Percentiles rank a stretch among this genome's conserved stretches.
Evolutionary conservation across 441 rosid genomes (phyloP).

Genomic region (Manihot esculenta): DNA sequence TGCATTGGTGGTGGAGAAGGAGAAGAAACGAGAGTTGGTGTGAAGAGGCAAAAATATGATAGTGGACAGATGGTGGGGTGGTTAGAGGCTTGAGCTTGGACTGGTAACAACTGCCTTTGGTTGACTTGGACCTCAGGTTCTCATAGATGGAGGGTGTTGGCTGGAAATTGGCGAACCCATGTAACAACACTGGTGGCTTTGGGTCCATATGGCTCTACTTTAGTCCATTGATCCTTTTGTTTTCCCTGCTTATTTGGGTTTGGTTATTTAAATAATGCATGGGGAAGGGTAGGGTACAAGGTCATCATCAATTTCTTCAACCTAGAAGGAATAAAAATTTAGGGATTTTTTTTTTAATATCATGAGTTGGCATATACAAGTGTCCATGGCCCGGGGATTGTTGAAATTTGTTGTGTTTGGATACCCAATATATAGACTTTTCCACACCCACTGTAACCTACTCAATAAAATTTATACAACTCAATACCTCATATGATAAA

Average conservation of each 20-base stretch:
- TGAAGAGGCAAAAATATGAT: not conserved
- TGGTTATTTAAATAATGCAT: no score
- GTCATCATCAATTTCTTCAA: not conserved
- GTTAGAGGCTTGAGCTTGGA: not conserved
- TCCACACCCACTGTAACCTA: not conserved
- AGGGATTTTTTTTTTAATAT: not conserved
- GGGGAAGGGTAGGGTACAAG: not conserved
- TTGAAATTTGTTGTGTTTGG: slow-evolving; percentile 13
- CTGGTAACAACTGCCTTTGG: not conserved
- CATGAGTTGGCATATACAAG: not conserved
- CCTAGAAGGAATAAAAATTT: not conserved
- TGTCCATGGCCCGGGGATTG: not conserved
- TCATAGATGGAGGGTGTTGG: no score
- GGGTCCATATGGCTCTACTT: no score
- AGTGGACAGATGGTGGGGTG: not conserved
- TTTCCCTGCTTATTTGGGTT: no score
- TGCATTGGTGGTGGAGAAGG: slow-evolving; percentile 21
- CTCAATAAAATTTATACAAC: no score
- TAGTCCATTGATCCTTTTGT: no score
- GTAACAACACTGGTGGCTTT: no score
- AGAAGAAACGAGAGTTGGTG: not conserved
- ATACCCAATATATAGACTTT: not conserved
- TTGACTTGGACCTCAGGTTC: slow-evolving; percentile 4
- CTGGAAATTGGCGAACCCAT: no score
- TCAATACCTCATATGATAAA: no score